Percentiles rank a stretch among this genome's conserved stretches.
These are phyloP conservation scores for Ceraceosorus bombacis DNA, from an alignment of 1,284 basidiomycete species.

Conservation along the genomic window DNA sequence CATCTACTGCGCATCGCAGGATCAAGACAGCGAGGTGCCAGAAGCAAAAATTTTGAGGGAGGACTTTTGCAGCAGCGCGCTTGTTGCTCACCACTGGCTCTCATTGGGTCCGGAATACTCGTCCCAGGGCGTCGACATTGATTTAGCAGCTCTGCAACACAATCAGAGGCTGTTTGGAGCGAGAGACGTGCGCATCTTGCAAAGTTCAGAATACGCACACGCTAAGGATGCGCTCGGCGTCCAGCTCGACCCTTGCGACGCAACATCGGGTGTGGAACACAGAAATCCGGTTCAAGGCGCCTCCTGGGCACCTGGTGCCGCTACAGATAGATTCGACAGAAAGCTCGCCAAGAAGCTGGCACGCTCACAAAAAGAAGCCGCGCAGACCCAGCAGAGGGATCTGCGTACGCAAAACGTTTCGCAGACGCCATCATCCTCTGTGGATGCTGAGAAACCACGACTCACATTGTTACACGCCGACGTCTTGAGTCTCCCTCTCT, in stretches of 20 bases:
- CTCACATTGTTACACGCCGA: constrained; percentile 33
- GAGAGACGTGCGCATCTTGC: constrained; percentile 17
- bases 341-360: constrained; percentile 18
- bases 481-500: constrained; percentile 29
- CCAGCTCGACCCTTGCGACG: background rate
- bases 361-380: constrained; percentile 10
- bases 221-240: no score
- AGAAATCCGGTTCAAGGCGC: background rate
- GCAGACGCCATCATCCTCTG: background rate
- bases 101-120: constrained; percentile 14
- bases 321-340: constrained; percentile 31
- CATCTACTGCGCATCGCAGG: constrained; percentile 30
- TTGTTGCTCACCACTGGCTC: constrained; percentile 34
- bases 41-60: constrained; percentile 30
- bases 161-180: constrained; percentile 19
- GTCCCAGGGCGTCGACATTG: constrained; percentile 36
- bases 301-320: constrained; percentile 26
- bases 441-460: constrained; percentile 5
- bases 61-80: constrained; percentile 34
- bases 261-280: background rate
- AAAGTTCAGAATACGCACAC: constrained; percentile 9
- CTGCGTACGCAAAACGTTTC: background rate
- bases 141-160: constrained; percentile 24
- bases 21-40: constrained; percentile 16
- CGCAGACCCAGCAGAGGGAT: background rate